Base-by-base conservation (phyloP, 1,284 basidiomycete species). In the Pascua sp. region DNA sequence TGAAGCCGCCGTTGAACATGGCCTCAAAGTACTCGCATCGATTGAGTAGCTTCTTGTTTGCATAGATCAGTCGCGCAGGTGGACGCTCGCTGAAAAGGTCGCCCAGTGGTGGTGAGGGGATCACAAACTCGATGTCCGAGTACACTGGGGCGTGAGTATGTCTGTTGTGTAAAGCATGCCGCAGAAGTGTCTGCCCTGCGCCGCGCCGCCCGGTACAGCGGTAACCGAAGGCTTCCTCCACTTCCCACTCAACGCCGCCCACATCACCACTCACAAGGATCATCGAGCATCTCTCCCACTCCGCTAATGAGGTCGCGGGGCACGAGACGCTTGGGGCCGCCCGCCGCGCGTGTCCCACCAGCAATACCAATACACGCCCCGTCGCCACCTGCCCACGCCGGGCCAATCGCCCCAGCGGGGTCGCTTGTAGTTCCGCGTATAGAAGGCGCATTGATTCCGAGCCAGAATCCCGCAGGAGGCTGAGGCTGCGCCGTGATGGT, bases 81-180 rank as follows among this genome's bases (percentile, higher is more conserved):
- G 53, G 43, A 5, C 47, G 55, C 12, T 44, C 47, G 47, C 53
- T 36, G 47, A 13, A 48, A 8, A 41, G 11, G n/a, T 24, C 11
- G 9, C 38, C 50, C 2, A 50, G 56, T 15, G 45, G 59, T 7
- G 60, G 57, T 8, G 58, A 42, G 0, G 87, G 86, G 17, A 91
- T 76, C 18, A 90, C 77, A 64, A 91, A 91, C 71, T 88, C 86
- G 37, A 91, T 83, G 68, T 91, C 89, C 5, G 87, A 90, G 68
- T 91, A 91, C 12, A 84, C 74, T 44, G 86, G 8, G 13, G 42
- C 24, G 24, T 32, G 3, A 32, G 24, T 4, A 32, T 32, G 24
- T 32, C 24, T 7, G 41, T 15, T 51, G 36, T 38, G 24, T 49
- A 42, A 12, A 10, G 2, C 2, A 40, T 17, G 24, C 24, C 16